Percentiles rank a stretch among this genome's conserved stretches.
Conservation (phyloP, 192 early-diverging fungal genomes). For the Backusella psychrophila region DNA sequence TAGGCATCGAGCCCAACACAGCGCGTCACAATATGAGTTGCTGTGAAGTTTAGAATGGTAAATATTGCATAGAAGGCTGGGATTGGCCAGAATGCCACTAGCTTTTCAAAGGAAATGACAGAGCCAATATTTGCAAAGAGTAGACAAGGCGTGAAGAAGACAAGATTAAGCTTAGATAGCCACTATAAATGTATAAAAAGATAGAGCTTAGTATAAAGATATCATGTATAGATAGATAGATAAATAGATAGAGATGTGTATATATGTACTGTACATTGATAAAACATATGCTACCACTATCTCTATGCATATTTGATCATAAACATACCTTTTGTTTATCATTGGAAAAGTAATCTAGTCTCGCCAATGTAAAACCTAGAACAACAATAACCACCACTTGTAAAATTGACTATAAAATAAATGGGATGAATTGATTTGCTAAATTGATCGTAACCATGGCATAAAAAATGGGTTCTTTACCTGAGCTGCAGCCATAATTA, state of each 20-base stretch:
- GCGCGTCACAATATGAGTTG: conserved; percentile 40
- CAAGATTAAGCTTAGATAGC: conserved; percentile 60
- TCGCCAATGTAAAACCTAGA: conserved; percentile 28
- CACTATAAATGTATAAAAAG: conserved; percentile 32
- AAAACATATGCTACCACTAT: not conserved
- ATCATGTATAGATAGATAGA: not conserved
- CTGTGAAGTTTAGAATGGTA: conserved; percentile 31
- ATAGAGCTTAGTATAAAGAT: not conserved
- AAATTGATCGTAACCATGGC: not conserved
- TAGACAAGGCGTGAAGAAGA: conserved; percentile 74
- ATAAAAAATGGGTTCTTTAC: conserved; percentile 10
- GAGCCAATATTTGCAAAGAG: conserved; percentile 74
- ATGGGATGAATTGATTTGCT: not conserved
- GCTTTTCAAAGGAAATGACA: conserved; percentile 61
- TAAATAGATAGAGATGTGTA: not conserved
- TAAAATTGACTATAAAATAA: conserved; percentile 26
- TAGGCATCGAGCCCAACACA: conserved; percentile 41
- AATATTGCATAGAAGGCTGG: conserved; percentile 49
- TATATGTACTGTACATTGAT: not conserved
- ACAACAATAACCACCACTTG: conserved; percentile 36
- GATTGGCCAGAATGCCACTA: conserved; percentile 72
- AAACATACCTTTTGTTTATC: conserved; percentile 34
- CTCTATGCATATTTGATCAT: not conserved
- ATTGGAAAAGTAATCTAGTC: conserved; percentile 27
- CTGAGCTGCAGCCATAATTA: conserved; percentile 28